Evolutionary conservation across 2,329 filamentous ascomycete species (phyloP).

Genomic region (Pleomassaria siparia): DNA sequence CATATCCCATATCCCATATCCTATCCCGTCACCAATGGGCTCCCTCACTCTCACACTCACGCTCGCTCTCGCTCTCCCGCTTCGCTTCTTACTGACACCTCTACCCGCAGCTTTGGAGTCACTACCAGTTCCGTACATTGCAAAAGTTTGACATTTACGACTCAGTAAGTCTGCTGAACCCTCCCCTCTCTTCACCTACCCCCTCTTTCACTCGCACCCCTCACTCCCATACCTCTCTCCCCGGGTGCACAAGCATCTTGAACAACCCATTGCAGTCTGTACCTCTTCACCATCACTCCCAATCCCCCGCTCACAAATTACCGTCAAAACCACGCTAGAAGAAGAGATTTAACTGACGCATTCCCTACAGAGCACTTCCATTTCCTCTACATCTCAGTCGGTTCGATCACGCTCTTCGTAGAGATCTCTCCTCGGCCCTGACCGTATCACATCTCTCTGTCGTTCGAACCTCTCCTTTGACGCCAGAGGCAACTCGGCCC

Average conservation of each 20-base stretch:
- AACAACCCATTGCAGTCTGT: background rate
- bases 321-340: background rate
- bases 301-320: background rate
- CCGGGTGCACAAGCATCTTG: background rate
- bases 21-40: background rate
- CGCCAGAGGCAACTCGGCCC: background rate
- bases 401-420: background rate
- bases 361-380: constrained; percentile 2
- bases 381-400: constrained; percentile 7
- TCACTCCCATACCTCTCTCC: background rate
- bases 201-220: background rate
- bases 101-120: constrained; percentile 45
- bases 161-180: constrained; percentile 30
- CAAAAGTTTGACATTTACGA: constrained; percentile 46
- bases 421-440: background rate
- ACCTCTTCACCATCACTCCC: background rate
- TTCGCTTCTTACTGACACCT: background rate
- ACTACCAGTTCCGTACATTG: constrained; percentile 43
- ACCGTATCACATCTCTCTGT: background rate
- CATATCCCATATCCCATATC: no score
- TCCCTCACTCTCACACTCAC: no score
- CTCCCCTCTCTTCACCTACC: background rate
- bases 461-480: background rate
- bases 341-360: background rate
- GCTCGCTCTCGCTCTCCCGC: no score